Base-by-base conservation (phyloP, 352 stramenopile species). In the Phytophthora idaei region DNA sequence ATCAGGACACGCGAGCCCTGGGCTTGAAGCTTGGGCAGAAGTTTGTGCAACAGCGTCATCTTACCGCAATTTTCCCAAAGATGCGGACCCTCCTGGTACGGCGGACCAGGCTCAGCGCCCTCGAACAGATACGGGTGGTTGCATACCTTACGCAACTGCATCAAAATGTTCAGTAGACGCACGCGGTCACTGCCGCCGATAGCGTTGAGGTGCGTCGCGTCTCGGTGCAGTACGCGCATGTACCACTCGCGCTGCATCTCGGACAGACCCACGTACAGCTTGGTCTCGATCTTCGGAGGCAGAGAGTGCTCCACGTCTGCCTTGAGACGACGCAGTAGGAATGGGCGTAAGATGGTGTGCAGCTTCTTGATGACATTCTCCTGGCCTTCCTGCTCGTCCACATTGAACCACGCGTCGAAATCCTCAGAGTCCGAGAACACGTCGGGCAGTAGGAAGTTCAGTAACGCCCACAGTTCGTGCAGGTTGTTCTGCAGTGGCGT, bases 91-190 rank as follows among this genome's bases (percentile, higher is more conserved):
- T 99, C 96, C 10, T 93, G 84, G 77, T 98, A 99, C 4, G 98
- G 98, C 28, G 98, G 97, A 5, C 98, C 97, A 50, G 84, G 87
- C 78, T 99, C 98, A 1, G 97, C 98, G 10, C 98, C 98, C 75
- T 99, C 94, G 74, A 99, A 99, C 9, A 99, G 81, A 71, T 99
- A 99, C 15, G 98, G 98, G 76, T 99, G 98, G 74, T 99, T 99
- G 83, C 97, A 99, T 17, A 99, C 97, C 79, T 99, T 99, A 14
- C 97, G 87, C 27, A 99, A 79, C 74, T 99, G 98, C 97, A 99
- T 99, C 10, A 99, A 80, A 39, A 99, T 97, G 76, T 99, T 99
- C 39, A 99, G 96, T 52, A 99, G 77, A 15, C 93, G 88, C 17
- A 98, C 92, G 31, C 96, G 90, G 68, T 98, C 94, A 48, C 95